Conservation (phyloP, 1,284 basidiomycete genomes). For the Leccinum pachyderme region DNA sequence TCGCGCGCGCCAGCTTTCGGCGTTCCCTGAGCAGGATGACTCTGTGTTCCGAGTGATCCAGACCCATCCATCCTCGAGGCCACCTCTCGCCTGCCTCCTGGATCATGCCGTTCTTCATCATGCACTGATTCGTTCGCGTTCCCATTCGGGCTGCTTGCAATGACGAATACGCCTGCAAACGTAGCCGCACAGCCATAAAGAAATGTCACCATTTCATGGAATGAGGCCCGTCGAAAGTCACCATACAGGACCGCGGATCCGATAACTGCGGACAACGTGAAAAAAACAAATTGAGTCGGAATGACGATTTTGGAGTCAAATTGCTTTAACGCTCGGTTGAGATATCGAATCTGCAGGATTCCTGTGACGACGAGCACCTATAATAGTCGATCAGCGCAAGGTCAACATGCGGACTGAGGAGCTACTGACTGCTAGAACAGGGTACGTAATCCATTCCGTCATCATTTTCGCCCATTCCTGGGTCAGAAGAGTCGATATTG, state of each 20-base stretch:
- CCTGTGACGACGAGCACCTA: constrained; percentile 79
- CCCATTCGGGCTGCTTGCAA: constrained; percentile 53
- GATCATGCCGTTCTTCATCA: constrained; percentile 27
- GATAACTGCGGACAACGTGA: constrained; percentile 83
- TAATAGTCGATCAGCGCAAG: constrained; percentile 22
- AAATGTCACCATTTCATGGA: constrained; percentile 86
- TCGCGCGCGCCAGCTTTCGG: constrained; percentile 41
- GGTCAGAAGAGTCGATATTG: constrained; percentile 82
- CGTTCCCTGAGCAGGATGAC: constrained; percentile 44
- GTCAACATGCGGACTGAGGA: constrained; percentile 7
- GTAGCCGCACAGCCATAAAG: constrained; percentile 81
- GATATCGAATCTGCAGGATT: constrained; percentile 85
- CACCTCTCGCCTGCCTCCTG: constrained; percentile 32
- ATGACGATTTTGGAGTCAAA: constrained; percentile 86
- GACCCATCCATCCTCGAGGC: constrained; percentile 34
- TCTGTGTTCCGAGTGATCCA: constrained; percentile 37
- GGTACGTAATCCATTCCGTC: constrained; percentile 77
- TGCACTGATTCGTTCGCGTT: constrained; percentile 23
- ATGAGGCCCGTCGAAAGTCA: constrained; percentile 81
- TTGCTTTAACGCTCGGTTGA: constrained; percentile 87
- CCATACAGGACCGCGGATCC: constrained; percentile 93
- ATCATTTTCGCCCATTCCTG: constrained; percentile 75
- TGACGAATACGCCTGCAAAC: constrained; percentile 84
- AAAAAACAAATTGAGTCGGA: constrained; percentile 92
- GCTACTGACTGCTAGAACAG: constrained; percentile 55